phyloP scores from a whole-genome alignment of 2,329 filamentous ascomycete species.

The Rhinocladiella mackenziei region DNA sequence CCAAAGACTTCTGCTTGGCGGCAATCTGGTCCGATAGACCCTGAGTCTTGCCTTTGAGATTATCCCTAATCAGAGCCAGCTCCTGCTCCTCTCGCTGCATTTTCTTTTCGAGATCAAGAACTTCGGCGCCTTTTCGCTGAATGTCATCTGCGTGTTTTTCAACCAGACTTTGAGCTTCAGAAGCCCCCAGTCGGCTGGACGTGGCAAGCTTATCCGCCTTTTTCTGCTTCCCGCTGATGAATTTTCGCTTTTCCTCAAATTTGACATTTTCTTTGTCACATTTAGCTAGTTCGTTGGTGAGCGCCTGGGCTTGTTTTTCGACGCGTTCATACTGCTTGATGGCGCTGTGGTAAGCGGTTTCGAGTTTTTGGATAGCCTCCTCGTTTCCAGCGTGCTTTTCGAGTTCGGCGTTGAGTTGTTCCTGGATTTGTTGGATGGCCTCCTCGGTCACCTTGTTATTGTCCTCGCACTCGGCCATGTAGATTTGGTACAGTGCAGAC shows the following conservation, averaged over 20 bases:
- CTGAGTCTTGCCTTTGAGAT: constrained; percentile 92
- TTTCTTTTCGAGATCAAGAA: constrained; percentile 68
- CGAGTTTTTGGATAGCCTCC: constrained; percentile 81
- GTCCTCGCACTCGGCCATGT: constrained; percentile 80
- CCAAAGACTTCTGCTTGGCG: constrained; percentile 84
- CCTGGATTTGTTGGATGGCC: constrained; percentile 84
- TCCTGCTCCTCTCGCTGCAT: constrained; percentile 77
- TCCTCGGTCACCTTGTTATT: constrained; percentile 87
- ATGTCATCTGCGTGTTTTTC: constrained; percentile 76
- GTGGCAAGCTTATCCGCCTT: constrained; percentile 87
- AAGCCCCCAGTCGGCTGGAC: constrained; percentile 68
- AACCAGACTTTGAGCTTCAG: constrained; percentile 72
- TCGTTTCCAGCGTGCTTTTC: constrained; percentile 89
- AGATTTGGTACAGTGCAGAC: constrained; percentile 87
- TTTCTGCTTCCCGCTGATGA: constrained; percentile 82
- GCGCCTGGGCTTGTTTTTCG: constrained; percentile 73
- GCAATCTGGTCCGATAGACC: constrained; percentile 89
- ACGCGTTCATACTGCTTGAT: constrained; percentile 76
- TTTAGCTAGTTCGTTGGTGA: constrained; percentile 83
- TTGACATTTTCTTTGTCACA: constrained; percentile 97
- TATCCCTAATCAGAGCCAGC: constrained; percentile 75
- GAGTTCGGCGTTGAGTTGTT: constrained; percentile 77
- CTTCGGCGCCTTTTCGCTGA: constrained; percentile 69
- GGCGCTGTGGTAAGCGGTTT: constrained; percentile 78
- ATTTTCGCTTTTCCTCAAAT: constrained; percentile 96